Conservation (phyloP, 345 rosid genomes). For the Tarenaya hassleriana region DNA sequence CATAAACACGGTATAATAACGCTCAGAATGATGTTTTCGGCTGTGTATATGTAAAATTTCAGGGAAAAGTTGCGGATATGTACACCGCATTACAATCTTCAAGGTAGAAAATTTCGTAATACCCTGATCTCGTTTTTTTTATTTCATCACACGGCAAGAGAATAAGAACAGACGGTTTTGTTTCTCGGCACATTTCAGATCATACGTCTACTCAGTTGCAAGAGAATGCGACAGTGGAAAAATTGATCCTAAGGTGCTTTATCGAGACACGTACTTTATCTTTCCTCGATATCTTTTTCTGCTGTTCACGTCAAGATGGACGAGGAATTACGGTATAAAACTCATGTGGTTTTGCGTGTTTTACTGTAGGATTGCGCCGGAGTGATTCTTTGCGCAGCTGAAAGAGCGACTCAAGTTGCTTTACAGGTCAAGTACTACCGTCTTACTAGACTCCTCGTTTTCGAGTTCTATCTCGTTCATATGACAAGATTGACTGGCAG, state of each 20-base stretch:
- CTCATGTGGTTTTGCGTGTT: not conserved
- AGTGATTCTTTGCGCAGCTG: constrained; percentile 85
- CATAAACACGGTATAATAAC: not conserved
- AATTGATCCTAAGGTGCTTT: constrained; percentile 62
- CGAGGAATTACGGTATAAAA: not conserved
- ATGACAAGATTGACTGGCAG: constrained; percentile 10
- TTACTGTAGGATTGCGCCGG: constrained; percentile 84
- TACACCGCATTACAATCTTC: constrained; percentile 88
- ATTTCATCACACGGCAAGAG: not conserved
- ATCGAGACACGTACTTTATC: not conserved
- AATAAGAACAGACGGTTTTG: not conserved
- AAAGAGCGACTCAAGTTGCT: constrained; percentile 94
- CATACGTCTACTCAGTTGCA: constrained; percentile 82
- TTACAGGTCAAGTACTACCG: constrained; percentile 66
- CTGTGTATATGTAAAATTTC: constrained; percentile 25
- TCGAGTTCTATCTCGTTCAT: not conserved
- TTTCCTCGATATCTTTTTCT: not conserved
- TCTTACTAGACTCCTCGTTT: constrained; percentile 1
- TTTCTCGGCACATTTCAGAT: constrained; percentile 40
- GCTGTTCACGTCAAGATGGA: no score
- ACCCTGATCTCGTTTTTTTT: not conserved
- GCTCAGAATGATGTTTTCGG: not conserved
- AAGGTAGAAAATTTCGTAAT: constrained; percentile 37
- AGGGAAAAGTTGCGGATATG: constrained; percentile 96
- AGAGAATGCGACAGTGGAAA: constrained; percentile 76